Percentiles rank a stretch among this genome's conserved stretches.
These are phyloP conservation scores for Fonsecaea erecta DNA, from an alignment of 2,329 filamentous ascomycete genomes.

Conservation along the genomic window DNA sequence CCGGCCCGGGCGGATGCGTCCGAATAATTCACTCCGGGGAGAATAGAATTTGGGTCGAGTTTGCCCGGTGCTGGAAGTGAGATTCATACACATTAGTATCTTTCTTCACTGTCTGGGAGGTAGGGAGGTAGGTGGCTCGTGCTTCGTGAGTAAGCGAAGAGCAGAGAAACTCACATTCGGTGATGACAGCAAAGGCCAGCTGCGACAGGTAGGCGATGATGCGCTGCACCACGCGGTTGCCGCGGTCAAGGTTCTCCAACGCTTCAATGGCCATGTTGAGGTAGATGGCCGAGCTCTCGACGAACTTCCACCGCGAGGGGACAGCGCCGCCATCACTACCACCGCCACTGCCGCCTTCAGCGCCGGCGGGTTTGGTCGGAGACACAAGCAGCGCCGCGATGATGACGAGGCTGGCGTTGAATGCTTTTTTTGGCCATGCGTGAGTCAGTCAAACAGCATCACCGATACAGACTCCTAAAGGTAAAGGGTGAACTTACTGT, in stretches of 20 bases:
- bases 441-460: too few species aligned
- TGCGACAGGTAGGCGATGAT: slow-evolving; percentile 17
- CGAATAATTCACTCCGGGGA: too few species aligned
- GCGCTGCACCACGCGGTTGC: slow-evolving; percentile 14
- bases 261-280: slow-evolving; percentile 21
- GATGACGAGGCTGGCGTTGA: slow-evolving; percentile 15
- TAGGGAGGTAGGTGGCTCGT: too few species aligned
- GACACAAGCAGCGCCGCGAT: slow-evolving; percentile 14
- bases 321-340: neutral
- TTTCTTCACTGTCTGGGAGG: too few species aligned
- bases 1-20: too few species aligned
- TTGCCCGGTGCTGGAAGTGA: too few species aligned
- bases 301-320: slow-evolving; percentile 4
- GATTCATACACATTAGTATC: too few species aligned
- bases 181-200: slow-evolving; percentile 1
- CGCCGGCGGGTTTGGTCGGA: neutral
- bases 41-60: too few species aligned
- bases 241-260: slow-evolving; percentile 16
- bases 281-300: neutral
- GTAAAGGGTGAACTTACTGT: slow-evolving; percentile 37
- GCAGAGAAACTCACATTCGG: neutral
- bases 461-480: neutral
- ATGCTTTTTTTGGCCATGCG: slow-evolving; percentile 6
- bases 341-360: neutral
- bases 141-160: too few species aligned